Evolutionary conservation across 2,329 filamentous ascomycete species (phyloP), one percentile per base, ranked within the genome.

Genomic region (Calonectria leucothoes): DNA sequence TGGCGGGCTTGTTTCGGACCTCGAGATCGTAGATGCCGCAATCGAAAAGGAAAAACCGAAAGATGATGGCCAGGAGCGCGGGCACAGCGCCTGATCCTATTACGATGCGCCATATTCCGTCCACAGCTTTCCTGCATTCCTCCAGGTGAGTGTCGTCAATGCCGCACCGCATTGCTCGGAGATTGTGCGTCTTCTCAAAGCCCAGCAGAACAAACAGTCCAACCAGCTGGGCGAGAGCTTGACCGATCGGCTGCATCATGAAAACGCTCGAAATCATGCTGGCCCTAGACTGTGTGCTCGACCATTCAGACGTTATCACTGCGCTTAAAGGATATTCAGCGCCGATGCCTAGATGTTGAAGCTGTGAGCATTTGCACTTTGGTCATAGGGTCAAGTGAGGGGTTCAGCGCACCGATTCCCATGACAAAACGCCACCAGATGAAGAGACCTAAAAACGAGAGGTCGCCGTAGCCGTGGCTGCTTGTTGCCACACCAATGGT

Each of bases 211-310:
- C 88, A 82, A 85, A 87, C 6, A 93, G 83, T 5, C 90, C 90
- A 14, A 93, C 90, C 6, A 93, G 82, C 74, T 93, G 92, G 17
- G 92, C 92, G 2, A 92, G 85, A 2, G 93, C 89, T 79, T 94
- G 92, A 7, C 92, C 92, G 11, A 94, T 84, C 1, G 92, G 91
- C 76, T 94, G 92, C 89, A 93, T 93, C 77, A 93, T 87, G 80
- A 94, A 94, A 37, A 94, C 91, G 4, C 88, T 89, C 7, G 92
- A 90, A 75, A 94, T 85, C 92, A 94, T 94, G 25, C 88, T 90
- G n/a, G 89, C 90, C 63, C 92, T 86, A n/a, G 91, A 91, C 61
- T 88, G 89, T 0, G 91, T 93, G 67, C 88, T 90, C 6, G 89
- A 85, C 85, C 88, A 93, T 86, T 94, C 93, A 0, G 92, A 89